Conservation (phyloP, 176 grass and related monocot species). For the Typha latifolia region DNA sequence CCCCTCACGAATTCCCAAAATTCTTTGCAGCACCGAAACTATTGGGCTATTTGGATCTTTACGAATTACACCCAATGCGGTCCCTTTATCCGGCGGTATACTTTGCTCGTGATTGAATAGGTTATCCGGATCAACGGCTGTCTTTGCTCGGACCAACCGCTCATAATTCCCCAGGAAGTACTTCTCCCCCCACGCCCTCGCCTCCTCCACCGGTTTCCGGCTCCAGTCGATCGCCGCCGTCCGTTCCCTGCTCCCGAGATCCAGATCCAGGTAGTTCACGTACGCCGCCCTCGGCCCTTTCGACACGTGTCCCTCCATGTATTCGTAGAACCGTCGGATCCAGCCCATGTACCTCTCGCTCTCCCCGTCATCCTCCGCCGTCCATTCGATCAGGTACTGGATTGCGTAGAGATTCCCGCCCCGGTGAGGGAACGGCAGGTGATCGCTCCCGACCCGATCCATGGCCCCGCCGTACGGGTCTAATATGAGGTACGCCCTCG, state of each 20-base stretch:
- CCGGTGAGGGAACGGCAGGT: slow-evolving; percentile 59
- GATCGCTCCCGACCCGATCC: slow-evolving; percentile 17
- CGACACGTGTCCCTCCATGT: slow-evolving; percentile 34
- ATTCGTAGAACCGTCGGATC: slow-evolving; percentile 34
- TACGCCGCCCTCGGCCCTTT: slow-evolving; percentile 40
- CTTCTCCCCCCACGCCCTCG: slow-evolving; percentile 43
- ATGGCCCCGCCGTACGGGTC: slow-evolving; percentile 84
- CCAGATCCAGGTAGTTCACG: slow-evolving; percentile 84
- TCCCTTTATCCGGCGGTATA: slow-evolving; percentile 22
- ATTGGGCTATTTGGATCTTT: too few species aligned
- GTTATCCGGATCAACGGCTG: slow-evolving; percentile 42
- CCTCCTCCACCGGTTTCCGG: slow-evolving; percentile 8
- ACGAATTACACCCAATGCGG: too few species aligned
- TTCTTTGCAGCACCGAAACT: too few species aligned
- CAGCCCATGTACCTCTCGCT: slow-evolving; percentile 41
- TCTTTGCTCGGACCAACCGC: slow-evolving; percentile 44
- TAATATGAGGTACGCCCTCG: slow-evolving; percentile 59
- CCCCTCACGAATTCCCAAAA: too few species aligned
- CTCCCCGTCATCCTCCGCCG: not conserved
- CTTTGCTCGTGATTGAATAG: slow-evolving; percentile 64
- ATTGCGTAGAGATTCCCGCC: slow-evolving; percentile 50
- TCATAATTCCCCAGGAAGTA: slow-evolving; percentile 68
- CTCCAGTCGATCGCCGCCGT: not conserved
- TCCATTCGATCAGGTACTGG: slow-evolving; percentile 58
- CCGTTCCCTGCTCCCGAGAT: slow-evolving; percentile 34